These are phyloP conservation scores for Allium fistulosum DNA, from an alignment of 106 monocot species.

Conservation along the genomic window DNA sequence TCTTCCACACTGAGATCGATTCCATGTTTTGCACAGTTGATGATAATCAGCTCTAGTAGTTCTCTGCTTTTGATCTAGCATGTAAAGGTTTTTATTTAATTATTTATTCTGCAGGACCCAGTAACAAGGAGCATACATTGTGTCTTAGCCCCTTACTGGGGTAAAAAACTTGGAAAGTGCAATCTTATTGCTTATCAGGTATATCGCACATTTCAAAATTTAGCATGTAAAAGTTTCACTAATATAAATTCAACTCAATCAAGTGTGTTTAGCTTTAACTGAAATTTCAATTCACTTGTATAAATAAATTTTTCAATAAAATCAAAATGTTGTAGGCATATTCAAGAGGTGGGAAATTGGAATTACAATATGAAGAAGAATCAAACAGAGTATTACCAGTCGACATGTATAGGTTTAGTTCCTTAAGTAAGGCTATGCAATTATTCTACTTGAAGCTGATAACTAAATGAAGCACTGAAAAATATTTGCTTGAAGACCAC, in stretches of 20 bases:
- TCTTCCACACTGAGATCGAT: background rate
- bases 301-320: background rate
- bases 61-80: background rate
- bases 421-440: background rate
- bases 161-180: conserved; percentile 52
- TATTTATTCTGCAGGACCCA: conserved; percentile 49
- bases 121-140: conserved; percentile 91
- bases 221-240: background rate
- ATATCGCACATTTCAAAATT: conserved; percentile 2
- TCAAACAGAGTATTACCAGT: conserved; percentile 42
- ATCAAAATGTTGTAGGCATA: conserved; percentile 47
- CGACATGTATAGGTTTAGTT: too few relatives aligned
- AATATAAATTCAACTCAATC: background rate
- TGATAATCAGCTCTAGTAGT: too few relatives aligned
- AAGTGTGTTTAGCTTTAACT: background rate
- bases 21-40: background rate
- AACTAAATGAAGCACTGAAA: background rate
- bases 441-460: background rate
- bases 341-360: conserved; percentile 67
- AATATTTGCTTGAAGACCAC: too few relatives aligned
- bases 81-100: background rate
- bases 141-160: conserved; percentile 77
- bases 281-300: background rate
- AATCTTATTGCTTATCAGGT: conserved; percentile 67
- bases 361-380: conserved; percentile 44